These are phyloP conservation scores for Athelia psychrophila DNA, from an alignment of 1,284 basidiomycete genomes.

Conservation along the genomic window DNA sequence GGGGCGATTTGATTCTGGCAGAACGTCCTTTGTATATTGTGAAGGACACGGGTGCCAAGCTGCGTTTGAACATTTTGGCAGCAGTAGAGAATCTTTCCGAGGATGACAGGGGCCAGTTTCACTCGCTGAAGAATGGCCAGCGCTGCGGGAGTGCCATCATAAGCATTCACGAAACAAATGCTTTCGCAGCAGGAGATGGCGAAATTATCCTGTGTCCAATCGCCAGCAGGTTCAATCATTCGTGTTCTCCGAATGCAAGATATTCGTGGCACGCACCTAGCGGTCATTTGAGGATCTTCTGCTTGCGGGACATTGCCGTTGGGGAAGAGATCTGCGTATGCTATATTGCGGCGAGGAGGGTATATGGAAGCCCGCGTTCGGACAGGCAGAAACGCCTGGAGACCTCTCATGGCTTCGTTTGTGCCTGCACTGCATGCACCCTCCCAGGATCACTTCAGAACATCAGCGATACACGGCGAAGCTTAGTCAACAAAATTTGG, in stretches of 20 bases:
- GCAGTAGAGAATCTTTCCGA: background rate
- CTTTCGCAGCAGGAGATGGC: background rate
- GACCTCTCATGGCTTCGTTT: conserved; percentile 12
- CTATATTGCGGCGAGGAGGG: conserved; percentile 13
- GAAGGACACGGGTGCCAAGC: background rate
- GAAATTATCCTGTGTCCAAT: conserved; percentile 1
- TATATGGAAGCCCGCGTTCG: conserved; percentile 14
- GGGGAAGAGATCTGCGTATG: conserved; percentile 9
- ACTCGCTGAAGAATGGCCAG: conserved; percentile 1
- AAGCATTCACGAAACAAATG: background rate
- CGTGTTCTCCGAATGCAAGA: conserved; percentile 9
- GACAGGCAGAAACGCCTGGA: conserved; percentile 7
- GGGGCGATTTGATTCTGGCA: conserved; percentile 7
- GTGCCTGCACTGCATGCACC: conserved; percentile 14
- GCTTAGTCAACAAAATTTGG: conserved; percentile 1
- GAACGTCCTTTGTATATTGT: conserved; percentile 4
- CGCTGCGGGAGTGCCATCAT: background rate
- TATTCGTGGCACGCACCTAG: conserved; percentile 5
- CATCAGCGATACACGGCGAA: conserved; percentile 11
- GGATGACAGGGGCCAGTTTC: background rate
- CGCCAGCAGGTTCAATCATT: conserved; percentile 11
- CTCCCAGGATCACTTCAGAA: conserved; percentile 3
- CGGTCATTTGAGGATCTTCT: conserved; percentile 5
- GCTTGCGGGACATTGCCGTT: background rate
- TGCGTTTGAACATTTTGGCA: background rate